Evolutionary conservation across 169 alveolate species (phyloP).

Genomic region (Miamiensis avidus): DNA sequence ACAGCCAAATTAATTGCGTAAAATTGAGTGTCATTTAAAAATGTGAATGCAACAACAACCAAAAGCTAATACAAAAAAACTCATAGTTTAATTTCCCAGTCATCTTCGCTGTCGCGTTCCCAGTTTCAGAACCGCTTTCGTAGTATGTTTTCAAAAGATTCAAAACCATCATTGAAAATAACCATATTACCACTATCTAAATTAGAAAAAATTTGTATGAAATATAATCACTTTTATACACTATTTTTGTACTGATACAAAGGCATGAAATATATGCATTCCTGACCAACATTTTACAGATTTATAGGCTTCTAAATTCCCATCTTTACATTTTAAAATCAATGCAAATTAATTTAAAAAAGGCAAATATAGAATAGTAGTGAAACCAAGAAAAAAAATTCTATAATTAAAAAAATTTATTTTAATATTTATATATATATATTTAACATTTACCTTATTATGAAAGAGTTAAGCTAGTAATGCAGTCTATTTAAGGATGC

Average conservation of each 20-base stretch:
- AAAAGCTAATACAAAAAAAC: conserved; percentile 5
- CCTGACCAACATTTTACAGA: conserved; percentile 20
- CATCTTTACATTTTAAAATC: conserved; percentile 2
- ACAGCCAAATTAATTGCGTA: neutral
- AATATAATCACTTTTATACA: neutral
- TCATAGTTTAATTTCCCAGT: conserved; percentile 5
- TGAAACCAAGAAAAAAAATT: neutral
- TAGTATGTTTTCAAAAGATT: neutral
- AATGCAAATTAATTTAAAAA: neutral
- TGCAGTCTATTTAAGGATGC: neutral
- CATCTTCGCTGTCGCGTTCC: neutral
- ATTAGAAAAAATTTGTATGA: too few relatives aligned
- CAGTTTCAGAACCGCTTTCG: conserved; percentile 3
- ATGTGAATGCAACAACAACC: neutral
- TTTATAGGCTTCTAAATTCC: neutral
- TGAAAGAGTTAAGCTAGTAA: too few relatives aligned
- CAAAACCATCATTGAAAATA: neutral
- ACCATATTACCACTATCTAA: neutral
- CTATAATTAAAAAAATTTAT: neutral
- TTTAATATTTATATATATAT: too few relatives aligned
- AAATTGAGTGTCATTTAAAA: neutral
- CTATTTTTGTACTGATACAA: neutral
- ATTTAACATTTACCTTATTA: neutral
- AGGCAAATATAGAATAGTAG: conserved; percentile 2
- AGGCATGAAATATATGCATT: conserved; percentile 14